Evolutionary conservation across 306 rosid genomes (phyloP), one percentile per base, ranked within the genome.

Genomic region (Benincasa hispida): DNA sequence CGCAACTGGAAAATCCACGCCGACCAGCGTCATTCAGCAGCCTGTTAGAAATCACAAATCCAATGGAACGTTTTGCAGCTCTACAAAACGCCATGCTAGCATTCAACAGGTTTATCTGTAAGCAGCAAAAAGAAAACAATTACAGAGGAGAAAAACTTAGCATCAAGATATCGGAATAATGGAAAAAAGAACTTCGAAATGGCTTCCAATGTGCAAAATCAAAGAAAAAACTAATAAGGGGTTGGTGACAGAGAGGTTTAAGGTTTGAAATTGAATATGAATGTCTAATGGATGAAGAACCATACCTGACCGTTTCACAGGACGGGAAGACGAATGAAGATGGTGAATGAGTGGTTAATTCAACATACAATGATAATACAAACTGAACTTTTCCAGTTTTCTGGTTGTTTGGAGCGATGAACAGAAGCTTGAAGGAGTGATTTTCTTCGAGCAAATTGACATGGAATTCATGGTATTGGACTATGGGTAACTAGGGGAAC

Each of bases 31-130:
- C 50, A 51, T 15, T 81, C 57, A 72, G 61, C 66, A 76, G 50
- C 81, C 68, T 79, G 22, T 30, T 66, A 65, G 56, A 27, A 78
- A 82, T 77, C 24, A 87, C 19, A 30, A 78, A 17, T n/a, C 76
- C 83, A 25, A 82, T 54, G 79, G 83, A 80, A 63, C 86, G 84
- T 76, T 56, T 87, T 47, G 81, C 61, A 67, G 77, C 82, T 27
- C 80, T 80, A 58, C 59, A 51, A 79, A 84, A 82, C 69, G 90
- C 85, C 90, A 87, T 87, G 18, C 17, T 57, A 39, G 77, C 28
- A 14, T 25, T 60, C 62, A 56, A 59, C 19, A 39, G 24, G 13
- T 42, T 59, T 21, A 50, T 54, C 39, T 32, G 70, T 24, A 37
- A 42, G 75, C 56, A 69, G 54, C 21, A 68, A 22, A 39, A 41